Conservation (phyloP, 257 asterid species). For the Craterostigma plantagineum region DNA sequence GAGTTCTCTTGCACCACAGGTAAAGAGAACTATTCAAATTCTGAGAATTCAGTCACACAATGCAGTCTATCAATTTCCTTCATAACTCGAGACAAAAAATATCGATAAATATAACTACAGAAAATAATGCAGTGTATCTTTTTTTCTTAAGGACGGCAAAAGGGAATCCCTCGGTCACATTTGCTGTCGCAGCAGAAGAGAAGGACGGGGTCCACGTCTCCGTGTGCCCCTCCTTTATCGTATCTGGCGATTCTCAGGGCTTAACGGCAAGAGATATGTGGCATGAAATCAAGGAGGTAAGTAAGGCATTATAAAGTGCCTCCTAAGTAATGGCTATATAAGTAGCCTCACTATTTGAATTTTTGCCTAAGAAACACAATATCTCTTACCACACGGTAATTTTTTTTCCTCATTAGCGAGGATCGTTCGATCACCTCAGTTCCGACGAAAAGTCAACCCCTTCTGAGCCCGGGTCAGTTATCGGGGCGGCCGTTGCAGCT, state of each 20-base stretch:
- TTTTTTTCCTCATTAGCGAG: slow-evolving; percentile 38
- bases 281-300: slow-evolving; percentile 87
- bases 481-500: slow-evolving; percentile 94
- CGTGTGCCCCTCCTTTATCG: slow-evolving; percentile 77
- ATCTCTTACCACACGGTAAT: slow-evolving; percentile 20
- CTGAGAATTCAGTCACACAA: no score
- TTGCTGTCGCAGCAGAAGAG: slow-evolving; percentile 75
- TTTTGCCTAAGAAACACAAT: slow-evolving; percentile 2
- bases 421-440: slow-evolving; percentile 72
- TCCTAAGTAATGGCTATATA: no score
- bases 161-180: slow-evolving; percentile 66
- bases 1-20: slow-evolving; percentile 92
- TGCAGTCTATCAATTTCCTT: no score
- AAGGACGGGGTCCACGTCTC: slow-evolving; percentile 54
- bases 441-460: slow-evolving; percentile 56
- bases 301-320: no score
- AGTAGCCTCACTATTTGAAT: no score
- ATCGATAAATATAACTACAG: no score
- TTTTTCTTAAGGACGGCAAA: slow-evolving; percentile 44
- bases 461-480: slow-evolving; percentile 58
- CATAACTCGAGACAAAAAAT: no score
- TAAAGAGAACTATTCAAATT: no score
- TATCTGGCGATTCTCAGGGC: slow-evolving; percentile 63
- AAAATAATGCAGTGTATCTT: slow-evolving; percentile 11
- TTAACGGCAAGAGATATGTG: slow-evolving; percentile 87